phyloP scores from a whole-genome alignment of 495 filamentous ascomycete genomes.

The Aspergillus bridgeri region DNA sequence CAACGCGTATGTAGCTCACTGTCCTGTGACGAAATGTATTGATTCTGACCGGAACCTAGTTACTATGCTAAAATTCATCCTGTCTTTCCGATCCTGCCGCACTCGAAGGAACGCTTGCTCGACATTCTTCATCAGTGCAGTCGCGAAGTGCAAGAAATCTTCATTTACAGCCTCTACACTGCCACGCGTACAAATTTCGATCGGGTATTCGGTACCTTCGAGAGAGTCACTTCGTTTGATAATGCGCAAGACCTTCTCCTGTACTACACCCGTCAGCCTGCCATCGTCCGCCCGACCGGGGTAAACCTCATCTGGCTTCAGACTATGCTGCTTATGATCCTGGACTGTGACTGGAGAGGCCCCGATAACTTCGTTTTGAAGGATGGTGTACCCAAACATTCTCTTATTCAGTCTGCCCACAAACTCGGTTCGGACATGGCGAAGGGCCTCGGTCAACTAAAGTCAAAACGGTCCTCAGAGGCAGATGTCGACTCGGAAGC shows the following conservation, averaged over 20 bases:
- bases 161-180: slow-evolving; percentile 63
- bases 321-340: slow-evolving; percentile 42
- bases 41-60: slow-evolving; percentile 39
- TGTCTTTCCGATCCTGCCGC: slow-evolving; percentile 69
- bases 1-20: slow-evolving; percentile 32
- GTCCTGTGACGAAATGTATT: neutral
- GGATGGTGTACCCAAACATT: slow-evolving; percentile 41
- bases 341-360: slow-evolving; percentile 44
- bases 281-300: slow-evolving; percentile 32
- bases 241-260: slow-evolving; percentile 44
- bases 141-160: slow-evolving; percentile 61
- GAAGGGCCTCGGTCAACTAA: slow-evolving; percentile 40
- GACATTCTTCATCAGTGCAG: slow-evolving; percentile 60
- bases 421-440: slow-evolving; percentile 42
- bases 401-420: slow-evolving; percentile 38
- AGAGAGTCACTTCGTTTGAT: slow-evolving; percentile 39
- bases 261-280: slow-evolving; percentile 54
- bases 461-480: slow-evolving; percentile 31
- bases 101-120: slow-evolving; percentile 59
- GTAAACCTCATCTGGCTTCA: slow-evolving; percentile 44
- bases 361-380: slow-evolving; percentile 44
- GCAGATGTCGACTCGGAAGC: slow-evolving; percentile 66
- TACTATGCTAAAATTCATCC: slow-evolving; percentile 72
- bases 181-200: slow-evolving; percentile 39
- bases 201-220: slow-evolving; percentile 36